Conservation (phyloP, 2,329 filamentous ascomycete species). For the Akanthomyces muscarius region DNA sequence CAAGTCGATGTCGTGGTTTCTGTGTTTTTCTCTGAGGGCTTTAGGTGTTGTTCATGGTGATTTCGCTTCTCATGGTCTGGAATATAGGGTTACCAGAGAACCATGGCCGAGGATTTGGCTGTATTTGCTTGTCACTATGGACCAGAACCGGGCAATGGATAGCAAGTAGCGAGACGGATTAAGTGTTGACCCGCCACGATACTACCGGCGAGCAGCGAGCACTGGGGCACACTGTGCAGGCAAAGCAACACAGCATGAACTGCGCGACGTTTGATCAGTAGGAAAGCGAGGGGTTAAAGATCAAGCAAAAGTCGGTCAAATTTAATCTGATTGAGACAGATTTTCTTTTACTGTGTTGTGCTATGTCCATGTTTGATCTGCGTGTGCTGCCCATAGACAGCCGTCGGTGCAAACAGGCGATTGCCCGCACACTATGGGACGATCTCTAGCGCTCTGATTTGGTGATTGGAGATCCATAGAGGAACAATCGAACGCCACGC, state of each 20-base stretch:
- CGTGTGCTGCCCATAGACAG: no score
- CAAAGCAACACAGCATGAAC: not conserved
- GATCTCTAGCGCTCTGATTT: not conserved
- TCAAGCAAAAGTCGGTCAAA: no score
- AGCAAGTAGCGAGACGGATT: slow-evolving; percentile 10
- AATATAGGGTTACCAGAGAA: slow-evolving; percentile 3
- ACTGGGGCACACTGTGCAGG: not conserved
- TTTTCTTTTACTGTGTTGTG: no score
- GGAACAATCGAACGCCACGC: not conserved
- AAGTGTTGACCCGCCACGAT: slow-evolving; percentile 16
- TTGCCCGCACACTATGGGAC: not conserved
- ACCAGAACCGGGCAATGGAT: slow-evolving; percentile 4
- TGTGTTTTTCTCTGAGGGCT: not conserved
- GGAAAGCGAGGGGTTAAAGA: no score
- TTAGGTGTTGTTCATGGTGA: slow-evolving; percentile 9
- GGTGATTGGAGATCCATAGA: not conserved
- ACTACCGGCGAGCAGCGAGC: not conserved
- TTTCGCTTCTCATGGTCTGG: slow-evolving; percentile 1
- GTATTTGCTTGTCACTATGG: slow-evolving; percentile 6
- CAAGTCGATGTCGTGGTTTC: not conserved
- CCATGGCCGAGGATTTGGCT: slow-evolving; percentile 5
- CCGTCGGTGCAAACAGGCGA: not conserved
- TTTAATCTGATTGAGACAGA: no score
- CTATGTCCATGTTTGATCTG: no score
- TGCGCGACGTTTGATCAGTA: not conserved